Percentiles rank a stretch among this genome's conserved stretches.
phyloP scores from a whole-genome alignment of 1,139 yeast genomes.

The Kodamaea plutei region DNA sequence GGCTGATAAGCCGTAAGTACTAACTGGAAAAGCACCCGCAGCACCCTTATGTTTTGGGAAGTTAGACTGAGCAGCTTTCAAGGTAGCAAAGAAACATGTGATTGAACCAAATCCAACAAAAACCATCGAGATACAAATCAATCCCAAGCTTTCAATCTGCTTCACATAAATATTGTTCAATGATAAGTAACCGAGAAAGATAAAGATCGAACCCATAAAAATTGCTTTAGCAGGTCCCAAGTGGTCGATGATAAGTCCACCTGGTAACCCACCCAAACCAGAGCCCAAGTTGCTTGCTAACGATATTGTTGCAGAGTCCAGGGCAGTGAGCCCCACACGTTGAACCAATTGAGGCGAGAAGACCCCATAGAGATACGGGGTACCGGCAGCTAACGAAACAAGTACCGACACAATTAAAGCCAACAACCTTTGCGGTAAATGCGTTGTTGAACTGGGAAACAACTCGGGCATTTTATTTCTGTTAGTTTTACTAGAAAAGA shows the following conservation, averaged over 20 bases:
- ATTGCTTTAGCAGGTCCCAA: constrained; percentile 54
- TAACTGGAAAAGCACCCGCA: constrained; percentile 62
- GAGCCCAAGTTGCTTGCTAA: constrained; percentile 61
- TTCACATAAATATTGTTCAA: constrained; percentile 29
- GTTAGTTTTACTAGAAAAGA: too few relatives aligned
- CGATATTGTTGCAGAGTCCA: constrained; percentile 61
- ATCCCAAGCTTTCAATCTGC: constrained; percentile 18
- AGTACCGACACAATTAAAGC: constrained; percentile 23
- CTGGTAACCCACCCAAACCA: constrained; percentile 64
- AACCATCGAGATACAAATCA: constrained; percentile 38
- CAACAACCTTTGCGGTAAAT: constrained; percentile 12
- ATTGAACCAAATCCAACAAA: constrained; percentile 65
- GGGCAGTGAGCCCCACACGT: constrained; percentile 52
- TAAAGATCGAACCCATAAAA: constrained; percentile 48
- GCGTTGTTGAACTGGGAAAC: too few relatives aligned
- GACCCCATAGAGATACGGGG: constrained; percentile 68
- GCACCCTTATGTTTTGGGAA: constrained; percentile 68
- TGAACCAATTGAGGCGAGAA: constrained; percentile 67
- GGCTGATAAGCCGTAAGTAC: constrained; percentile 52
- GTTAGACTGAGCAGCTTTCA: constrained; percentile 66
- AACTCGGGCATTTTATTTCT: too few relatives aligned
- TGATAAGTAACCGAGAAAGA: constrained; percentile 40
- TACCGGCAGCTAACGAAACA: constrained; percentile 52
- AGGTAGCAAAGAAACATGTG: constrained; percentile 57
- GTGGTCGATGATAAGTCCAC: constrained; percentile 61